phyloP scores from a whole-genome alignment of 768 basidiomycete species.

The Trametes elegans region DNA sequence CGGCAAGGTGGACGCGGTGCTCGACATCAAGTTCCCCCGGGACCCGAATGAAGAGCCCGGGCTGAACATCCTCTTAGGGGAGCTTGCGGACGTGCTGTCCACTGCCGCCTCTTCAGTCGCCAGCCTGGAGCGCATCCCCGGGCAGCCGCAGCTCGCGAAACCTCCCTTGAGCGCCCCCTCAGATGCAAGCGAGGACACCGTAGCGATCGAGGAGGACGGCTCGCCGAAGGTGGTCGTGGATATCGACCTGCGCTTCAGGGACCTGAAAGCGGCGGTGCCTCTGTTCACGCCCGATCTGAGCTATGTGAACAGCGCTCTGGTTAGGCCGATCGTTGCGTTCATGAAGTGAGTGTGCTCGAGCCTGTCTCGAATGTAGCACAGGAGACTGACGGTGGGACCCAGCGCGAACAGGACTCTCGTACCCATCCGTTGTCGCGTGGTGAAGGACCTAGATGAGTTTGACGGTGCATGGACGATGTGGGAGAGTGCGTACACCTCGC shows the following conservation, averaged over 20 bases:
- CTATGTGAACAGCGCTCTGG: slow-evolving; percentile 89
- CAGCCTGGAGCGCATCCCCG: slow-evolving; percentile 67
- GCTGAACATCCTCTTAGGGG: slow-evolving; percentile 81
- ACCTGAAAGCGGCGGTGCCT: slow-evolving; percentile 93
- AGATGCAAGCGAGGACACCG: slow-evolving; percentile 32
- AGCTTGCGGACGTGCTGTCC: slow-evolving; percentile 88
- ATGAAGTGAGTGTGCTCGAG: slow-evolving; percentile 82
- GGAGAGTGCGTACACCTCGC: slow-evolving; percentile 63
- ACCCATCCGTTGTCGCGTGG: slow-evolving; percentile 88
- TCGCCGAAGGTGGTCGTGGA: slow-evolving; percentile 69
- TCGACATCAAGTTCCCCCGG: slow-evolving; percentile 96
- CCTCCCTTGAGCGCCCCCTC: slow-evolving; percentile 79
- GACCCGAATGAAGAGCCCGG: slow-evolving; percentile 67
- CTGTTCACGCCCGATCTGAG: slow-evolving; percentile 86
- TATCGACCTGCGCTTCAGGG: slow-evolving; percentile 91
- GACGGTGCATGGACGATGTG: slow-evolving; percentile 98
- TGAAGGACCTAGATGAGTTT: slow-evolving; percentile 82
- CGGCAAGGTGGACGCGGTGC: slow-evolving; percentile 93
- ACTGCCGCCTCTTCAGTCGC: slow-evolving; percentile 52
- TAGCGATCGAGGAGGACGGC: slow-evolving; percentile 30
- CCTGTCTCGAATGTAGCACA: neutral
- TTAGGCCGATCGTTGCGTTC: slow-evolving; percentile 95
- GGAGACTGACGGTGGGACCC: slow-evolving; percentile 15
- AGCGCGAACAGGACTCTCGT: slow-evolving; percentile 93
- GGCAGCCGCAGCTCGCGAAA: slow-evolving; percentile 82